These are phyloP conservation scores for Pezicula radicicola DNA, from an alignment of 2,329 filamentous ascomycete genomes.

Conservation along the genomic window DNA sequence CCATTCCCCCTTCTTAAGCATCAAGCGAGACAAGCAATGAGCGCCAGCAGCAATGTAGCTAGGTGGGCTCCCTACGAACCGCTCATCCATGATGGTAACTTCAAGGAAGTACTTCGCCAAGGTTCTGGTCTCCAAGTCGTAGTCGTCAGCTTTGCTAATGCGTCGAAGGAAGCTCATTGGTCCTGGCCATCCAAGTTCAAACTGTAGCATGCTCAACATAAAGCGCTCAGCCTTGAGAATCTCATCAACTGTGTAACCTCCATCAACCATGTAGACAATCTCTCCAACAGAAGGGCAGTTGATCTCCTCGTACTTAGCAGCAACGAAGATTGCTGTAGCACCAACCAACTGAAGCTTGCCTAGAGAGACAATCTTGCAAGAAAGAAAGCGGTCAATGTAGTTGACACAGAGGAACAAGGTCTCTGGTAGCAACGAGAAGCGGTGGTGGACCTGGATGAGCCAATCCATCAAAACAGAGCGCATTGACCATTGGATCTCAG, in stretches of 20 bases:
- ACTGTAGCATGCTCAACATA: constrained; percentile 95
- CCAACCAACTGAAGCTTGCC: constrained; percentile 95
- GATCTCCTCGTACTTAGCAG: constrained; percentile 98
- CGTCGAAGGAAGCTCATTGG: constrained; percentile 97
- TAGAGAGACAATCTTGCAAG: constrained; percentile 89
- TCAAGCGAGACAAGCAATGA: constrained; percentile 84
- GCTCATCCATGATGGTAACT: constrained; percentile 95
- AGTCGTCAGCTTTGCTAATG: constrained; percentile 98
- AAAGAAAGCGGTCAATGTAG: constrained; percentile 95
- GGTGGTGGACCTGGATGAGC: constrained; percentile 92
- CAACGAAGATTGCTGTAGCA: constrained; percentile 91
- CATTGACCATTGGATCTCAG: constrained; percentile 99
- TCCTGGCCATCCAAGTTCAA: constrained; percentile 96
- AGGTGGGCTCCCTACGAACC: constrained; percentile 86
- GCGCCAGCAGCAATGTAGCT: constrained; percentile 90
- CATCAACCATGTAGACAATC: constrained; percentile 98
- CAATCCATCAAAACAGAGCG: constrained; percentile 96
- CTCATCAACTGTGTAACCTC: constrained; percentile 84
- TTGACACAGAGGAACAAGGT: constrained; percentile 94
- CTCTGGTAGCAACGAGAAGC: constrained; percentile 88
- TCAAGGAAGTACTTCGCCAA: constrained; percentile 98
- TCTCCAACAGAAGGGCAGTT: constrained; percentile 93
- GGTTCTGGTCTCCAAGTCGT: constrained; percentile 91
- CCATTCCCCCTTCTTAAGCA: constrained; percentile 92
- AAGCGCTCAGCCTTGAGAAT: constrained; percentile 96